Evolutionary conservation across 495 filamentous ascomycete species (phyloP), one percentile per base, ranked within the genome.

Genomic region (Aspergillus sclerotiicarbonarius): DNA sequence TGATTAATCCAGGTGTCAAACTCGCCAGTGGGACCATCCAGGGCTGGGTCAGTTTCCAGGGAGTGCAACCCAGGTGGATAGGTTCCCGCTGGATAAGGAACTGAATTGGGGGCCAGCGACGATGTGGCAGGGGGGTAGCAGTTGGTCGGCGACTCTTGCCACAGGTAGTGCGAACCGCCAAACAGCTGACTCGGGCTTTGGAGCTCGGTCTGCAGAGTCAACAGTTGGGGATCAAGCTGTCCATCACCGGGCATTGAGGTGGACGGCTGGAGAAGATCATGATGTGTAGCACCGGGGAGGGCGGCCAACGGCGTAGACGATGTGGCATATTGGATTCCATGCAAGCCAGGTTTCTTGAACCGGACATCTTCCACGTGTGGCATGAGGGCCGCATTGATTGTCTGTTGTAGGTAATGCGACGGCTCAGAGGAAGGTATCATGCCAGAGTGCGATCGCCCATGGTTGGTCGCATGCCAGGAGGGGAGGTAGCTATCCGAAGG

Each of bases 371-470:
- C 67, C 50, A 71, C 35, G 54, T 67, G 61, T 16, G 63, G 41
- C 50, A 66, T 48, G 37, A 64, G 59, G 46, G 69, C 70, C 19
- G 70, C 66, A 41, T 41, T 67, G 52, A 83, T 73, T 10, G 75
- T 80, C 35, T 77, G 77, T 57, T 87, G 85, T 62, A 87, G 85
- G 71, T 89, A 91, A 50, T 86, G 82, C 39, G 78, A 69, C 25
- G 70, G 75, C 59, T 76, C 82, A 57, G 54, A 71, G 58, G 67
- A 79, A 51, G 70, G 78, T 77, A 82, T 86, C 73, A 71, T 75
- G 25, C 75, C 63, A 6, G 87, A 82, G 48, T 84, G 62, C 4
- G 82, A 79, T 63, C 82, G 82, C 15, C 82, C 83, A 8, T 87
- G 84, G 64, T 89, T 85, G 50, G 72, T 80, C 55, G 78, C 79